Base-by-base conservation (phyloP, 306 rosid genomes). In the Astragalus membranaceus region DNA sequence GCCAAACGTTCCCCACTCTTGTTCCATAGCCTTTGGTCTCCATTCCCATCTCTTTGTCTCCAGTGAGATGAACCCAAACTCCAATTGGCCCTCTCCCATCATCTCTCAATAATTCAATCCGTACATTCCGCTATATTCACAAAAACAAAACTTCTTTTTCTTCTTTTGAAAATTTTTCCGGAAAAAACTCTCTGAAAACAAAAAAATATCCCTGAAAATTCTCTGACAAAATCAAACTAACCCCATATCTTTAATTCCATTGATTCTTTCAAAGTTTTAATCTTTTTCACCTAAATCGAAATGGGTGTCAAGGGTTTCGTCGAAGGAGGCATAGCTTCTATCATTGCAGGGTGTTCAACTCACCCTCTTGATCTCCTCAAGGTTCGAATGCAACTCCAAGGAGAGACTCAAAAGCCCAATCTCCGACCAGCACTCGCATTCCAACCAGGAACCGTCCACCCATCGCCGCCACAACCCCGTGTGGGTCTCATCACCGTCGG, bases 361-460 rank as follows among this genome's bases (percentile, higher is more conserved):
- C 96, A 89, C 68, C 96, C 90, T 26, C 83, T 89, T 7, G 96
- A 89, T 64, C 90, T 89, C 7, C 71, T 89, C 81, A 89, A 89
- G 77, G 96, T 89, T 59, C 90, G 92, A 51, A 89, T 89, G 96
- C 96, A 89, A 67, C 87, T 89, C 30, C 96, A 89, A 36, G 96
- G 96, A 0, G 96, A 89, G 46, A 33, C 60, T 58, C 82, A 62
- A 12, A 57, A 72, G 13, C 69, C 54, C 0, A 73, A 64, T 5
- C 49, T 82, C 42, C 81, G 88, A 20, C 81, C 88, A 0, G 73
- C 80, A 10, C 56, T 85, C 2, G 80, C 88, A 9, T 67, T 58
- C 68, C 79, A 59, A 10, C 67, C 64, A 0, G 1, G 43, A 0
- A 39, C 87, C 13, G 26, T 62, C 53, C 82, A 47, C 5, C 56